phyloP scores from a whole-genome alignment of 192 early-diverging fungal genomes.

The Coemansia sp. region DNA sequence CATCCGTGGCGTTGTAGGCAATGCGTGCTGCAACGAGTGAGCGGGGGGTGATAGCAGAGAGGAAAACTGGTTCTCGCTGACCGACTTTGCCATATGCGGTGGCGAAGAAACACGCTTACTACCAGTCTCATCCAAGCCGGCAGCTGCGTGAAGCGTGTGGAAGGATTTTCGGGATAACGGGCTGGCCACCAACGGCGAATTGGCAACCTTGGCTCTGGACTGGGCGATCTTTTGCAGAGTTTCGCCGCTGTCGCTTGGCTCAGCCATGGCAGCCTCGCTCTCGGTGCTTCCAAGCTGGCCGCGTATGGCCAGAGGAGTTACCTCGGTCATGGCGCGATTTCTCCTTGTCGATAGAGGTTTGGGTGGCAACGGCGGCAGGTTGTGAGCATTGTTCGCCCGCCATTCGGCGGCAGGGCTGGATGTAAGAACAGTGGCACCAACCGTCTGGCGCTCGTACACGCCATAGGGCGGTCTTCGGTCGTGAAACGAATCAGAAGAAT shows the following conservation, averaged over 20 bases:
- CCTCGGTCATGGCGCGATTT: slow-evolving; percentile 41
- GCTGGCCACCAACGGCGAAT: slow-evolving; percentile 43
- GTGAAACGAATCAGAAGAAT: not conserved
- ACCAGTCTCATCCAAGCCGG: slow-evolving; percentile 19
- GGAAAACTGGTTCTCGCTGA: slow-evolving; percentile 3
- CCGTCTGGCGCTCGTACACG: slow-evolving; percentile 8
- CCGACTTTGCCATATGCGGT: slow-evolving; percentile 10
- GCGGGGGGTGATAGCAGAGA: not conserved
- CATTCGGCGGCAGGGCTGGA: slow-evolving; percentile 20
- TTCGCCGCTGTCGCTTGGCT: not conserved
- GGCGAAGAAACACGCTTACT: not conserved
- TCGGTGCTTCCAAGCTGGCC: slow-evolving; percentile 12
- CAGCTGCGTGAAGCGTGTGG: slow-evolving; percentile 21
- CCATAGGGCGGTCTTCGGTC: not conserved
- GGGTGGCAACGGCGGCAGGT: slow-evolving; percentile 23
- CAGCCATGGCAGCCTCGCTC: not conserved
- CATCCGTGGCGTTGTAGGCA: not conserved
- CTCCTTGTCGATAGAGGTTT: slow-evolving; percentile 31
- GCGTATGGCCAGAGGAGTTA: slow-evolving; percentile 30
- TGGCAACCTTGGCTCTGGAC: slow-evolving; percentile 22
- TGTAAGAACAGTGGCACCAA: slow-evolving; percentile 4
- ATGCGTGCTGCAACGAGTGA: not conserved
- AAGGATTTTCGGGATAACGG: slow-evolving; percentile 47
- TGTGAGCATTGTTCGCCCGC: slow-evolving; percentile 13
- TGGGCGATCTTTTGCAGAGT: slow-evolving; percentile 14